Evolutionary conservation across 2,329 filamentous ascomycete species (phyloP), one percentile per base, ranked within the genome.

Genomic region (Fusarium keratoplasticum): DNA sequence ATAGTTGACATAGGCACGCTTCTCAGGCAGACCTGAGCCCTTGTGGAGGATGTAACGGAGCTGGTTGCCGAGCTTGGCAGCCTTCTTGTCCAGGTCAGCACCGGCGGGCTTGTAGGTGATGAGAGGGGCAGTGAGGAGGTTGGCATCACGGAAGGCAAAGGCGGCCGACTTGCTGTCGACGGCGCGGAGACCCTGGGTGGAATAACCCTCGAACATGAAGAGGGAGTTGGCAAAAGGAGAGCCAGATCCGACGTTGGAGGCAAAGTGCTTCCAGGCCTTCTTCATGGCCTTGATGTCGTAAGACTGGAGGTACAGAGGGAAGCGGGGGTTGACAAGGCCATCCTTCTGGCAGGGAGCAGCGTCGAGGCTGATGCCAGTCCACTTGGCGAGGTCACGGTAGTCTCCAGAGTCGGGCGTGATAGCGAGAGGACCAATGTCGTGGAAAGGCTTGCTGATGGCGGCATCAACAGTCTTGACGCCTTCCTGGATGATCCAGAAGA

Each of bases 171-270:
- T 18, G 2, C 25, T 18, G 33, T 63, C 18, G 0, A 59, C 42
- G 0, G 58, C 44, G 4, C 74, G 70, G 1, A 78, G 84, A 2
- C 84, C 88, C 25, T 84, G 78, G 9, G 77, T 79, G 1, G 87
- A 84, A 78, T 90, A 90, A 4, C 86, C 86, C 75, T 91, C 89
- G 63, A 90, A 87, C 84, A 90, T 86, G 80, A 89, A 87, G 52
- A 89, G 81, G 3, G 77, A 78, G 22, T 61, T 66, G 55, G 54
- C 72, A 36, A 78, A 77, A 14, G 70, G 74, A 11, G 76, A 69
- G 36, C 36, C 18, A 1, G 63, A 50, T 0, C 64, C 55, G 3
- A 70, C 76, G 16, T 73, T 68, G 5, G 62, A 22, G 6, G 76
- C 55, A 7, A 77, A 78, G n/a, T 75, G 58, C 18, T 67, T 4